Conservation (phyloP, 208 protist species). For the Leishmania martiniquensis region DNA sequence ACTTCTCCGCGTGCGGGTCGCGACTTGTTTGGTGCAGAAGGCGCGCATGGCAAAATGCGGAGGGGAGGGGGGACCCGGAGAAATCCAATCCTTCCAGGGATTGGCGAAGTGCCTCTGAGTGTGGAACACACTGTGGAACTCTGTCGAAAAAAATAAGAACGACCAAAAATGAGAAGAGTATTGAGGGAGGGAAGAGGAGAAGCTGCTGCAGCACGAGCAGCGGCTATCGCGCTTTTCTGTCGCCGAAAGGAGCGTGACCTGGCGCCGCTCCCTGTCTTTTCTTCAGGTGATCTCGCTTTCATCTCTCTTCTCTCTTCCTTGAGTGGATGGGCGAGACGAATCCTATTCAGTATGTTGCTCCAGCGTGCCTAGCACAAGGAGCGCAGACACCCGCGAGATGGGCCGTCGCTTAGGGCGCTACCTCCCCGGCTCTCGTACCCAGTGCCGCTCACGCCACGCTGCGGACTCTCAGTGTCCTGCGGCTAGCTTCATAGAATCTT, state of each 20-base stretch:
- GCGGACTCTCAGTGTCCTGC: background rate
- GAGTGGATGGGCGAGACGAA: background rate
- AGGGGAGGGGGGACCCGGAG: too few species aligned
- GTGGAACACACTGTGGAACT: too few species aligned
- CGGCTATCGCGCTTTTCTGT: background rate
- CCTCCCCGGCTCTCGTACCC: background rate
- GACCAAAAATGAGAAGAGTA: background rate
- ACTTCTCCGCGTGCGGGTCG: too few species aligned
- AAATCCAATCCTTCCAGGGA: background rate
- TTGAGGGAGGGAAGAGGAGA: background rate
- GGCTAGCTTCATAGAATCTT: background rate
- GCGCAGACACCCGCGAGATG: background rate
- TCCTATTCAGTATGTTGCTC: background rate
- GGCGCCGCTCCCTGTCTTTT: background rate
- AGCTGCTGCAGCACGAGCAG: background rate
- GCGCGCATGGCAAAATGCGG: background rate
- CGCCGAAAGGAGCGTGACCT: background rate
- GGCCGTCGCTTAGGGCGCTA: background rate
- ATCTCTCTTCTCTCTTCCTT: background rate
- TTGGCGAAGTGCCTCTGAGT: background rate
- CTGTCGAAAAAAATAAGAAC: too few species aligned
- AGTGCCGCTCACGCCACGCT: background rate
- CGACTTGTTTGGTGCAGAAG: too few species aligned
- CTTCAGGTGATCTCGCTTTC: background rate
- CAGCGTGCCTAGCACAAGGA: background rate